Base-by-base conservation (phyloP, 169 alveolate species). In the Plasmodium vinckei region DNA sequence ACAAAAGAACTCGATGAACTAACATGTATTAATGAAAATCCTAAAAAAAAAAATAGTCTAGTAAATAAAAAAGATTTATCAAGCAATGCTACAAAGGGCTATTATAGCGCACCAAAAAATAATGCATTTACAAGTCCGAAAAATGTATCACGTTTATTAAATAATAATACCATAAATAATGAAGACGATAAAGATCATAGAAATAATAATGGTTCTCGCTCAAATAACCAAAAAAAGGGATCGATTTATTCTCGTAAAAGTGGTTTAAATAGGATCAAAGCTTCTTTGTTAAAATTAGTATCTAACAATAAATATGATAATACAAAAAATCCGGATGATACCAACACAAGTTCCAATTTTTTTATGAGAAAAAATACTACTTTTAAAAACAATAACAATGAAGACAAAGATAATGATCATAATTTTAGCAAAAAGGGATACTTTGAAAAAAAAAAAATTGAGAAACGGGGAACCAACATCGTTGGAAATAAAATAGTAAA, bases 151-250 rank as follows among this genome's bases (percentile, higher is more conserved):
- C 23, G 54, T 42, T 33, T 47, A 72, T 57, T 72, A 72, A 9
- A 25, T 5, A 51, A 42, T 17, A 71, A 1, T 59, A 42, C 9
- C 1, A 59, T 49, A 54, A 44, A 71, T 57, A 12, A 72, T 59
- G 87, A 61, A 44, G 87, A 72, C 56, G 39, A 72, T 21, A 72
- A 39, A 47, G 17, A 46, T 63, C 19, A 72, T 49, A 39, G 17
- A 15, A 71, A 53, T 49, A 71, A 71, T 23, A 72, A 72, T 49
- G 42, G 15, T 72, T 57, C 56, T 7, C 87, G 87, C 71, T 49
- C 71, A 56, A 56, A 56, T 57, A 59, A 57, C 42, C 72, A 72
- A 63, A 72, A 72, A 33, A 72, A 13, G 13, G 0, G 71, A 23
- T n/a, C 27, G 9, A 15, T 44, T 13, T 56, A 54, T 6, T 5